Percentiles rank a stretch among this genome's conserved stretches.
These are phyloP conservation scores for Cyclostephanos invisitatus DNA, from an alignment of 108 stramenopile genomes.

Conservation along the genomic window DNA sequence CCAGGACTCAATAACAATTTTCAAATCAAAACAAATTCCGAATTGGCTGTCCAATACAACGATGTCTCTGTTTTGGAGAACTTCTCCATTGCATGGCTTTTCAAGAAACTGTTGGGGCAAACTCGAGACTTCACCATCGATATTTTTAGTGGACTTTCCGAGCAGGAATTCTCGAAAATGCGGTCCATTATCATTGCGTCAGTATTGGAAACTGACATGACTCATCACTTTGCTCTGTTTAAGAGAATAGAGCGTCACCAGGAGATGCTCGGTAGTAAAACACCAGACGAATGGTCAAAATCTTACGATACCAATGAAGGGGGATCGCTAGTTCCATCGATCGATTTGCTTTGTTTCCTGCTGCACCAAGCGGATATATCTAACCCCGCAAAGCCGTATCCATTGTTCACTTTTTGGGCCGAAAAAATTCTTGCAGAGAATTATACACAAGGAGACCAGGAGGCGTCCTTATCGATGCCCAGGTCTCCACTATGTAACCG, in stretches of 20 bases:
- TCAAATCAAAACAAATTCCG: slow-evolving; percentile 58
- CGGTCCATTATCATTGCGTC: slow-evolving; percentile 48
- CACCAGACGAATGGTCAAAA: slow-evolving; percentile 11
- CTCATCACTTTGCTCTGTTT: slow-evolving; percentile 52
- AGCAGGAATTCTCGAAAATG: slow-evolving; percentile 28
- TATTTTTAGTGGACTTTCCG: slow-evolving; percentile 39
- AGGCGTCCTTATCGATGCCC: slow-evolving; percentile 55
- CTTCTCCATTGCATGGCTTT: slow-evolving; percentile 59
- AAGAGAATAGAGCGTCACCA: slow-evolving; percentile 39
- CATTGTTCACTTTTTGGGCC: slow-evolving; percentile 63
- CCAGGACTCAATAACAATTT: slow-evolving; percentile 82
- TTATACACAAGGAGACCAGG: slow-evolving; percentile 74
- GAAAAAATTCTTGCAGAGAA: slow-evolving; percentile 64
- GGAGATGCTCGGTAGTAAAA: slow-evolving; percentile 22
- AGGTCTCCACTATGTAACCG: slow-evolving; percentile 78
- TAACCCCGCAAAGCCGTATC: slow-evolving; percentile 65
- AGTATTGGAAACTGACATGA: slow-evolving; percentile 71
- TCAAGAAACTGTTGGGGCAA: slow-evolving; percentile 46
- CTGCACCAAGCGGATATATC: slow-evolving; percentile 79
- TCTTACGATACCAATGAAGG: slow-evolving; percentile 21
- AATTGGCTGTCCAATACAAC: slow-evolving; percentile 76
- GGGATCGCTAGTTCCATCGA: slow-evolving; percentile 14
- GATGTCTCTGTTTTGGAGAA: slow-evolving; percentile 80
- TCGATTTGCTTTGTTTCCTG: slow-evolving; percentile 51
- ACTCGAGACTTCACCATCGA: slow-evolving; percentile 34